Percentiles rank a stretch among this genome's conserved stretches.
Conservation (phyloP, 345 rosid genomes). For the Odontarrhena argentea region DNA sequence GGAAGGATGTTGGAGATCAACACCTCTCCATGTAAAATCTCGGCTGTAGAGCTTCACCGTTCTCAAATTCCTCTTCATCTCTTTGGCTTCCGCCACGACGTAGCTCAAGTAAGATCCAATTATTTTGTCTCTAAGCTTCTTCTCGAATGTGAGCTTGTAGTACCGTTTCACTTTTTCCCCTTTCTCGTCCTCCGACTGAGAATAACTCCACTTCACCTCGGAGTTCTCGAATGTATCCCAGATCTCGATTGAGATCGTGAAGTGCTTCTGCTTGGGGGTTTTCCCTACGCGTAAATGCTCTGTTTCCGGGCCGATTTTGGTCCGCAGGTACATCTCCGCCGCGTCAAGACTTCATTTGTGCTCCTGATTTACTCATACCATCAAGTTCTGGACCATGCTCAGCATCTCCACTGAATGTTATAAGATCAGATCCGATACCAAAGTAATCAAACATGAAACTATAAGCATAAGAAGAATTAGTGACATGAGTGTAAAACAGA, state of each 20-base stretch:
- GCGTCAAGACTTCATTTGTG: constrained; percentile 43
- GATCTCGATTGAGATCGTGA: constrained; percentile 41
- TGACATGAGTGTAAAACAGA: background rate
- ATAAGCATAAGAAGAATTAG: constrained; percentile 12
- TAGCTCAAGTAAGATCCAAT: background rate
- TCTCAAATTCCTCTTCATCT: constrained; percentile 43
- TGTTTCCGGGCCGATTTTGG: constrained; percentile 49
- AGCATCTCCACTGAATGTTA: constrained; percentile 11
- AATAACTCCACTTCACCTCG: constrained; percentile 34
- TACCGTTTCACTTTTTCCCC: constrained; percentile 18
- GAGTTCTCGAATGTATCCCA: constrained; percentile 29
- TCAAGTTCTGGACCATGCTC: constrained; percentile 18
- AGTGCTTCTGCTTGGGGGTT: constrained; percentile 33
- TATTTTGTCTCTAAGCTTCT: constrained; percentile 43
- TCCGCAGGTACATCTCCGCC: constrained; percentile 49
- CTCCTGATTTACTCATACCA: constrained; percentile 23
- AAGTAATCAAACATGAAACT: constrained; percentile 32
- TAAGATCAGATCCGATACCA: constrained; percentile 7
- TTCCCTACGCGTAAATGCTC: constrained; percentile 27
- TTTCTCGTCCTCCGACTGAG: constrained; percentile 30
- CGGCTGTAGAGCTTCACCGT: constrained; percentile 47
- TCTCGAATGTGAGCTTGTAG: constrained; percentile 49
- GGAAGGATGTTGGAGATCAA: constrained; percentile 54
- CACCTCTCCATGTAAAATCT: constrained; percentile 49
- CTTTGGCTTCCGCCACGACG: constrained; percentile 38